Evolutionary conservation across 202 grass and related monocot genomes (phyloP), one percentile per base, ranked within the genome.

Genomic region (Musa balbisiana): DNA sequence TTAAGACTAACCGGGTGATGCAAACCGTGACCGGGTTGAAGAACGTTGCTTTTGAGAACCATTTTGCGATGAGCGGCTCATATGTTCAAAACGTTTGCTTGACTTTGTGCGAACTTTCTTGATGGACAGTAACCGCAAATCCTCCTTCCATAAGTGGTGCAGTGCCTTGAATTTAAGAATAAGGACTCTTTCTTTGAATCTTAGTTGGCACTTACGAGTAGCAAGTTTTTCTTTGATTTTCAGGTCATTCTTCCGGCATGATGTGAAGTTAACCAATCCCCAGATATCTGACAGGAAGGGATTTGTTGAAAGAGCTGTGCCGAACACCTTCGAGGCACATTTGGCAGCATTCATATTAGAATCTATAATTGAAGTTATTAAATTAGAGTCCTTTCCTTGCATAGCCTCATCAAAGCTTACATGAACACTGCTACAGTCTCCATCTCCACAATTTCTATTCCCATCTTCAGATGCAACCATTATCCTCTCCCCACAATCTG

Each of bases 81-180:
- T 78, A 43, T 8, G 33, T 67, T 93, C 91, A 73, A 70, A 64
- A 62, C 91, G 91, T 64, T 87, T 90, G 70, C 76, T 87, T 52
- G 91, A 87, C 79, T 93, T 93, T 10, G 86, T 72, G 19, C 85
- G 91, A 43, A 80, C 84, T 74, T 83, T 99, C 73, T 83, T 92
- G 71, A 73, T 68, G 73, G 82, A 80, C 80, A 90, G 80, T 55
- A 92, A 52, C 9, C 75, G 89, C n/a, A 90, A 78, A 84, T 95
- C 95, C 77, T 99, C 89, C 80, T 87, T 92, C 96, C 96, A 99
- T 55, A 95, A 79, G 63, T 88, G 68, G 55, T 84, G 85, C 72
- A 95, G 53, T 76, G 84, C 85, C 82, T 77, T 92, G 78, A 90
- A 99, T 82, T 99, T 99, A 52, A 89, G 85, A 67, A 89, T 80